phyloP scores from a whole-genome alignment of 2,329 filamentous ascomycete genomes.

The Aspergillus brunneoviolaceus region DNA sequence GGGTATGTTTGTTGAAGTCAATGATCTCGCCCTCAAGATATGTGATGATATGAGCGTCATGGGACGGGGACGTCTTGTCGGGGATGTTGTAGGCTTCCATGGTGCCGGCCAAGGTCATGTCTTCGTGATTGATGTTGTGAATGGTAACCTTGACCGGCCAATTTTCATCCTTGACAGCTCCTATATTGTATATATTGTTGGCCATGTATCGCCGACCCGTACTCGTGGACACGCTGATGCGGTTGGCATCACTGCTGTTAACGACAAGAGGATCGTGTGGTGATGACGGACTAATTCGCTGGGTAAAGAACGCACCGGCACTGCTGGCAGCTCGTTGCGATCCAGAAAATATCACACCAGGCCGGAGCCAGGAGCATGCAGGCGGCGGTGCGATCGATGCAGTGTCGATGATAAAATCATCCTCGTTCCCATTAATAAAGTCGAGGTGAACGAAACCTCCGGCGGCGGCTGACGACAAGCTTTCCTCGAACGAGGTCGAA shows the following conservation, averaged over 20 bases:
- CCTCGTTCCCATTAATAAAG: constrained; percentile 51
- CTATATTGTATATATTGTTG: constrained; percentile 25
- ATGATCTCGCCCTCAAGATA: constrained; percentile 70
- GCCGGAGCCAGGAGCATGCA: constrained; percentile 61
- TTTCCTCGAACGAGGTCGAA: constrained; percentile 55
- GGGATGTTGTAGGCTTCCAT: constrained; percentile 72
- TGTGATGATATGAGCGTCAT: constrained; percentile 57
- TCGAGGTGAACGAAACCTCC: constrained; percentile 55
- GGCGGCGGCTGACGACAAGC: constrained; percentile 53
- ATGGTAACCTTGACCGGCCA: constrained; percentile 69
- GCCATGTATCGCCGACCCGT: constrained; percentile 39
- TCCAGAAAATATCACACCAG: constrained; percentile 61
- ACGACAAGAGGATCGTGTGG: constrained; percentile 36
- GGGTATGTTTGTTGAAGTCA: constrained; percentile 55
- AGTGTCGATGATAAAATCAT: constrained; percentile 61
- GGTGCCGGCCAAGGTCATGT: constrained; percentile 64
- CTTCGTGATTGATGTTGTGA: constrained; percentile 59
- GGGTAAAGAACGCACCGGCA: constrained; percentile 29
- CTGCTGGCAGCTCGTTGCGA: constrained; percentile 57
- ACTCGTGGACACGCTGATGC: constrained; percentile 39
- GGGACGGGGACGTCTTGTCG: constrained; percentile 45
- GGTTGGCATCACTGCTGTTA: constrained; percentile 34
- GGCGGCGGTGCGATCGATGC: constrained; percentile 51
- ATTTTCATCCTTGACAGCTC: constrained; percentile 51
- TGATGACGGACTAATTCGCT: constrained; percentile 29